Conservation (phyloP, 1,139 yeast genomes). For the Hyphopichia burtonii region DNA sequence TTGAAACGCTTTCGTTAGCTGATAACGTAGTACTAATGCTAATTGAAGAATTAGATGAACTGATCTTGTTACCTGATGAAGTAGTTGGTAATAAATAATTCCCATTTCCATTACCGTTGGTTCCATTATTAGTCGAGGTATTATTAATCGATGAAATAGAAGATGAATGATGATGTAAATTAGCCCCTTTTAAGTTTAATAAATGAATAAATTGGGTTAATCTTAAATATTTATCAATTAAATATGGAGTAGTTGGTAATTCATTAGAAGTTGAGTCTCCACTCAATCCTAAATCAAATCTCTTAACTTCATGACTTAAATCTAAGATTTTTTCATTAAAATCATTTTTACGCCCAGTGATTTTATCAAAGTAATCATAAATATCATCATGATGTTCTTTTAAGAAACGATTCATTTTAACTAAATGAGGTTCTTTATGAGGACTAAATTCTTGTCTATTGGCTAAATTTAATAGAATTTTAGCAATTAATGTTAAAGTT, state of each 20-base stretch:
- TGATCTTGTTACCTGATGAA: slow-evolving; percentile 4
- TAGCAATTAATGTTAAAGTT: slow-evolving; percentile 80
- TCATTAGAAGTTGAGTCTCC: slow-evolving; percentile 50
- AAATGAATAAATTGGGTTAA: slow-evolving; percentile 57
- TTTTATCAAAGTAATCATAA: slow-evolving; percentile 64
- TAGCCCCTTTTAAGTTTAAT: slow-evolving; percentile 20
- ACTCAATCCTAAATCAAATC: slow-evolving; percentile 49
- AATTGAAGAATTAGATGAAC: slow-evolving; percentile 7
- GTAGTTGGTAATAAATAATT: background rate
- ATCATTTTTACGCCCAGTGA: slow-evolving; percentile 70
- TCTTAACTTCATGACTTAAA: slow-evolving; percentile 54
- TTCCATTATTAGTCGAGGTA: background rate
- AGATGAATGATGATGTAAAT: slow-evolving; percentile 2
- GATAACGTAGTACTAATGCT: slow-evolving; percentile 7
- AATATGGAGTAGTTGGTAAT: slow-evolving; percentile 64
- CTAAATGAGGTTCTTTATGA: slow-evolving; percentile 81
- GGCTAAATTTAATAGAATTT: slow-evolving; percentile 75
- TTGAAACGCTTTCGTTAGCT: slow-evolving; percentile 1
- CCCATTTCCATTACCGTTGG: background rate
- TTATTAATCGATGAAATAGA: slow-evolving; percentile 5
- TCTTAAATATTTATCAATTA: slow-evolving; percentile 65
- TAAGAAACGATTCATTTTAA: slow-evolving; percentile 67
- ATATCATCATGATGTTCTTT: slow-evolving; percentile 57
- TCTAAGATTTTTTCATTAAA: slow-evolving; percentile 59
- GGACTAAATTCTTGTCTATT: slow-evolving; percentile 69